Base-by-base conservation (phyloP, 2,329 filamentous ascomycete genomes). In the Pseudogymnoascus verrucosus region DNA sequence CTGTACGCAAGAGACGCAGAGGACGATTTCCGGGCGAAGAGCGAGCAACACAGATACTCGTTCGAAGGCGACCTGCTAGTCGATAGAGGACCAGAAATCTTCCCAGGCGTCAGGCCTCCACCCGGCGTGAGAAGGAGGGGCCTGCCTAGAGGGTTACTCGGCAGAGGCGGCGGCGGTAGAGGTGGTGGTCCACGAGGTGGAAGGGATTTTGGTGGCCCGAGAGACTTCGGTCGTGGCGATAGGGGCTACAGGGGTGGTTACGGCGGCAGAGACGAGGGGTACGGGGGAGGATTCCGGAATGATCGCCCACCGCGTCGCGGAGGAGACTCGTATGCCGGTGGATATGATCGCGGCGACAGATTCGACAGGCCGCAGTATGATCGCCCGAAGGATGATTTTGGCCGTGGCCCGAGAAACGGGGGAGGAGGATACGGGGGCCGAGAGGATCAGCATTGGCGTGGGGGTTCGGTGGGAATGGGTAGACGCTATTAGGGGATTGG, bases 51-150 rank as follows among this genome's bases (percentile, higher is more conserved):
- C 71, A 81, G 89, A 34, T 91, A 90, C 72, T 88, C 87, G 0
- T 92, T 92, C 69, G 88, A 91, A 73, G 81, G 79, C 0, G 84
- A 87, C 65, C 71, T 75, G 5, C 85, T 92, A 62, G 88, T 92
- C 51, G 89, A 92, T 72, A 81, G 87, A 62, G 89, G 89, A 12
- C 84, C 84, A 14, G 89, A 92, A 72, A 85, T 87, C 39, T 88
- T 88, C 70, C 77, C 84, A 59, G 85, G 84, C 14, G 86, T 88
- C 65, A 78, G 85, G 23, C 84, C 84, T 23, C 84, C 85, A 19
- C 75, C 75, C 19, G 74, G 77, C 8, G 76, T 77, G 36, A 72
- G 70, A 63, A 74, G 72, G 62, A 71, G 68, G 63, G 70, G 70
- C 64, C 67, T 65, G 1, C 61, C 61, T 1, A 34, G 51, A 34